Base-by-base conservation (phyloP, 2,329 filamentous ascomycete species). In the Aspergillus sp. region DNA sequence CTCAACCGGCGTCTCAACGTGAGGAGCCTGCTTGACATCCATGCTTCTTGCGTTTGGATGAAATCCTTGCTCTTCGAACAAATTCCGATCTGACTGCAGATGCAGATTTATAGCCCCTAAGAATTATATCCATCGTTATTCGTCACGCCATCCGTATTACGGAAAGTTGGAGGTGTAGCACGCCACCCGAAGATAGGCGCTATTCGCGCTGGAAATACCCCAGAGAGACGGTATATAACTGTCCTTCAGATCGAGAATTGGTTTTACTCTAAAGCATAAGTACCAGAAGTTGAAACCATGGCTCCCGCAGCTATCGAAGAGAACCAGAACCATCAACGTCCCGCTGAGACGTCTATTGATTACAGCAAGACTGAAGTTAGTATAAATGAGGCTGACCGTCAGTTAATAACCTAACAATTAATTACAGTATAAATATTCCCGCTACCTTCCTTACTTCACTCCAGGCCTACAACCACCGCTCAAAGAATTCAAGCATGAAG, bases 151-250 rank as follows among this genome's bases (percentile, higher is more conserved):
- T 47, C 44, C 12, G n/a, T 15, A 44, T 15, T 12, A 44, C 41
- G 21, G 17, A 23, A 44, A 44, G 6, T 44, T 44, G 41, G 41
- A 44, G 21, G 14, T 8, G 44, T 14, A 31, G 44, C 21, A 27
- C 25, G 44, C 25, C 44, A 31, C 25, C 21, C 6, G 15, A 4
- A 8, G 25, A n/a, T 25, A 44, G 25, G 44, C 44, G 44, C 44
- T 25, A 9, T 23, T 31, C 25, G 44, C 44, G 44, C 23, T 47
- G 21, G 41, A 44, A 44, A 44, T 44, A 44, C 35, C 41, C 17
- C 12, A 44, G 11, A 17, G 23, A 6, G 6, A 14, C 3, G 3
- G 19, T 44, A 44, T 44, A 44, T 46, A 37, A 37, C 12, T 14
- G 12, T n/a, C 14, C 0, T 6, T 14, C 6, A 3, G 12, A 9